Evolutionary conservation across 148 eudicot species (phyloP), one percentile per base, ranked within the genome.

Genomic region (Dianthus caryophyllus): DNA sequence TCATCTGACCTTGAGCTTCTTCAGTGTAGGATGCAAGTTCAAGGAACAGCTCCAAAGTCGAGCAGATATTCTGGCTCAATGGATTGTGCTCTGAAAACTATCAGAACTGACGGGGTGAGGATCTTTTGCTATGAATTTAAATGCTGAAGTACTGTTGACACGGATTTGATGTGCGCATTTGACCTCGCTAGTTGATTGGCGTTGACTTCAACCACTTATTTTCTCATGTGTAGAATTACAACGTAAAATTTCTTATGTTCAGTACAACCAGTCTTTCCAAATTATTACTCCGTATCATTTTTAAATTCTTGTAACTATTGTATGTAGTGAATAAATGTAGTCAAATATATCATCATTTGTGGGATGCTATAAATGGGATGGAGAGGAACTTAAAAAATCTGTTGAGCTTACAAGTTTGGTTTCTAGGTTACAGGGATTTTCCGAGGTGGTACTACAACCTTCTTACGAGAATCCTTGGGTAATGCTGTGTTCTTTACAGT

Each of bases 1-100:
- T 58, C 39, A 73, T 72, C 64, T 87, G 71, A 84, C 78, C 63
- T 36, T 72, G 65, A 66, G 69, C 71, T 65, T 83, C 76, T 89
- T 75, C 88, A 93, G 98, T 93, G 98, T 77, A 93, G 96, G 83
- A 84, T 93, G 95, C 98, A 93, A 87, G 82, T 93, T 74, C 96
- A 87, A 72, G 98, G 96, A 33, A 82, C 91, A 63, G 70, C 84
- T 74, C 87, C 87, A 5, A 80, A 64, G 47, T 74, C 82, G 29
- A 76, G 73, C 75, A 84, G 76, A 80, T 87, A 87, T 72, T 70
- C 66, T 26, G 69, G 90, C 62, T 88, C 96, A 59, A 53, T 87
- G 61, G 96, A 93, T 62, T 93, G 96, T 80, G 88, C 88, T 33
- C 63, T 83, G 48, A 84, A 79, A 77, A 89, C 96, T 16, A 30